Evolutionary conservation across 345 rosid genomes (phyloP).

Genomic region (Excoecaria agallocha): DNA sequence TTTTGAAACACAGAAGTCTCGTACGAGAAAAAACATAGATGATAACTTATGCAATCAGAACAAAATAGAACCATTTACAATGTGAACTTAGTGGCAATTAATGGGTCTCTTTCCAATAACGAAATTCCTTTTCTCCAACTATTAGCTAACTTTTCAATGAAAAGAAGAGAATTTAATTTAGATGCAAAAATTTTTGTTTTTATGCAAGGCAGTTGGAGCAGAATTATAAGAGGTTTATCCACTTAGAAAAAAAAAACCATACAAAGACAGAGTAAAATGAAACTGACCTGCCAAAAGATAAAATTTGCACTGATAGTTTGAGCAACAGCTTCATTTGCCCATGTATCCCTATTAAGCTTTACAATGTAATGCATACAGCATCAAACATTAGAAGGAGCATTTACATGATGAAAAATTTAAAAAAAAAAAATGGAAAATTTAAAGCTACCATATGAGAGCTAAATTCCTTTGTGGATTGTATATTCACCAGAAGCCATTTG

Average conservation of each 20-base stretch:
- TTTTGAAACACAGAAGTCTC: not conserved
- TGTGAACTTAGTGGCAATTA: not conserved
- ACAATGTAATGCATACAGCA: slow-evolving; percentile 29
- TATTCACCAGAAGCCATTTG: slow-evolving; percentile 94
- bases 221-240: not conserved
- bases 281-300: slow-evolving; percentile 93
- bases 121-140: not conserved
- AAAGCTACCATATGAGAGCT: slow-evolving; percentile 83
- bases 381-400: slow-evolving; percentile 3
- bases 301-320: slow-evolving; percentile 83
- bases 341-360: slow-evolving; percentile 97
- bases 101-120: not conserved
- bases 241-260: not conserved
- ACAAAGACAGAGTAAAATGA: not conserved
- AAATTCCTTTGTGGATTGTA: slow-evolving; percentile 88
- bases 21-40: not conserved
- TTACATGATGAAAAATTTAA: not conserved
- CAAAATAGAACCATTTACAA: not conserved
- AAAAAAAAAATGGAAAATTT: not conserved
- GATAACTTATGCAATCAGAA: not conserved
- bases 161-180: not conserved
- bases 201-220: not conserved
- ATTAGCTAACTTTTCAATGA: not conserved
- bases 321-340: slow-evolving; percentile 96
- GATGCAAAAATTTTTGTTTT: too few relatives aligned